Conservation (phyloP, 1,139 yeast genomes). For the Saccharomyces hybrid region DNA sequence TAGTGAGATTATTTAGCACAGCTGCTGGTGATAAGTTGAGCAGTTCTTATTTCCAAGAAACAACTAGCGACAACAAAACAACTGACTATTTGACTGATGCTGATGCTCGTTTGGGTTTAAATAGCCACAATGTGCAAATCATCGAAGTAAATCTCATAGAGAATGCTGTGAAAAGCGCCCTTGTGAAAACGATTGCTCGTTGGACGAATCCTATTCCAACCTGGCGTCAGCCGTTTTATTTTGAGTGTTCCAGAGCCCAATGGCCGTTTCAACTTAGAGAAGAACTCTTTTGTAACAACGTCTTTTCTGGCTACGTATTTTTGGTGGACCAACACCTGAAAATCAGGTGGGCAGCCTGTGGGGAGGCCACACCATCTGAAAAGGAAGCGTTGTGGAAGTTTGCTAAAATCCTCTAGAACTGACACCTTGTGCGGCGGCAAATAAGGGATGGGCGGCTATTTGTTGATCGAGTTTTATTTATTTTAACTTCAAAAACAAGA, state of each 20-base stretch:
- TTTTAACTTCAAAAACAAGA: not conserved
- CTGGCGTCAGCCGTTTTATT: slow-evolving; percentile 42
- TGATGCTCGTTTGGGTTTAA: not conserved
- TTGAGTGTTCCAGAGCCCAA: slow-evolving; percentile 54
- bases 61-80: slow-evolving; percentile 22
- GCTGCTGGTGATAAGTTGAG: slow-evolving; percentile 67
- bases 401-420: slow-evolving; percentile 4
- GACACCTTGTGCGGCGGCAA: not conserved
- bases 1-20: slow-evolving; percentile 35
- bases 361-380: slow-evolving; percentile 43
- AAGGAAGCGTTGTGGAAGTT: slow-evolving; percentile 9
- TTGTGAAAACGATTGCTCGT: slow-evolving; percentile 31
- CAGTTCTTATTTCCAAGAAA: slow-evolving; percentile 46
- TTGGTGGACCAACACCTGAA: slow-evolving; percentile 64
- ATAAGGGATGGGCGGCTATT: slow-evolving; percentile 12
- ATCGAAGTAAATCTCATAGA: slow-evolving; percentile 72
- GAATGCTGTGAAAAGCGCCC: slow-evolving; percentile 53
- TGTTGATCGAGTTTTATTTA: not conserved
- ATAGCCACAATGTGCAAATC: slow-evolving; percentile 40
- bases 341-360: slow-evolving; percentile 91
- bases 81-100: slow-evolving; percentile 15
- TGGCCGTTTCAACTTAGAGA: slow-evolving; percentile 54
- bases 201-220: not conserved
- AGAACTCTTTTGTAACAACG: slow-evolving; percentile 58
- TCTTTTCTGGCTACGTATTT: slow-evolving; percentile 76